A percentile compares a stretch with the other conserved stretches of the same genome.
Evolutionary conservation across 2,329 filamentous ascomycete genomes (phyloP).

Genomic region (Tolypocladium sp.): DNA sequence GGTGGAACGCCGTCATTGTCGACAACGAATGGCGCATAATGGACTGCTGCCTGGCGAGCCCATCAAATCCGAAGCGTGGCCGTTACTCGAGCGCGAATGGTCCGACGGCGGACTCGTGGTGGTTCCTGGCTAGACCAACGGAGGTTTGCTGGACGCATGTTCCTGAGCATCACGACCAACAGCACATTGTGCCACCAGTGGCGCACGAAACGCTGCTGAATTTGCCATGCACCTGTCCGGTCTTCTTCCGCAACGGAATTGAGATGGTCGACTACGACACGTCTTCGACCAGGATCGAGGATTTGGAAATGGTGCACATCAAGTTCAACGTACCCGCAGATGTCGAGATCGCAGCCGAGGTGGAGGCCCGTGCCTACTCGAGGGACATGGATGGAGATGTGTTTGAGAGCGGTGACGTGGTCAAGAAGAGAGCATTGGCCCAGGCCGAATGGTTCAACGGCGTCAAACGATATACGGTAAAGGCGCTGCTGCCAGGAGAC

Average conservation of each 20-base stretch:
- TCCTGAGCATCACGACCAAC: slow-evolving; percentile 75
- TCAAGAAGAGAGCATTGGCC: slow-evolving; percentile 77
- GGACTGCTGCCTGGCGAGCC: slow-evolving; percentile 85
- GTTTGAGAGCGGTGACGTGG: slow-evolving; percentile 82
- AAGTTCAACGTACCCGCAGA: slow-evolving; percentile 82
- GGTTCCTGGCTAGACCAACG: slow-evolving; percentile 81
- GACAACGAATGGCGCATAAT: slow-evolving; percentile 96
- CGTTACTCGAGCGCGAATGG: slow-evolving; percentile 66
- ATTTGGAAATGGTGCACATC: slow-evolving; percentile 86
- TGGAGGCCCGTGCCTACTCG: slow-evolving; percentile 74
- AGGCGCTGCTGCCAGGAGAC: slow-evolving; percentile 83
- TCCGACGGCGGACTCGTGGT: slow-evolving; percentile 74
- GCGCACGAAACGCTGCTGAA: slow-evolving; percentile 79
- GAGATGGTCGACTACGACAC: slow-evolving; percentile 88
- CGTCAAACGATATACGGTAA: slow-evolving; percentile 85
- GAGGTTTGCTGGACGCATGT: slow-evolving; percentile 96
- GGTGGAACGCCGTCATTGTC: slow-evolving; percentile 91
- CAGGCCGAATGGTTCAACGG: slow-evolving; percentile 88
- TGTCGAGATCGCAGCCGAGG: slow-evolving; percentile 85
- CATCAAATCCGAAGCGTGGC: slow-evolving; percentile 73
- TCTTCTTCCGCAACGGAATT: slow-evolving; percentile 75
- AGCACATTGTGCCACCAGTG: slow-evolving; percentile 85
- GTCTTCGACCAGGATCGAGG: slow-evolving; percentile 73
- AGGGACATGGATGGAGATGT: slow-evolving; percentile 82
- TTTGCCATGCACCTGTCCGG: slow-evolving; percentile 75